phyloP scores from a whole-genome alignment of 1,284 basidiomycete genomes.

The Cronartium quercuum region DNA sequence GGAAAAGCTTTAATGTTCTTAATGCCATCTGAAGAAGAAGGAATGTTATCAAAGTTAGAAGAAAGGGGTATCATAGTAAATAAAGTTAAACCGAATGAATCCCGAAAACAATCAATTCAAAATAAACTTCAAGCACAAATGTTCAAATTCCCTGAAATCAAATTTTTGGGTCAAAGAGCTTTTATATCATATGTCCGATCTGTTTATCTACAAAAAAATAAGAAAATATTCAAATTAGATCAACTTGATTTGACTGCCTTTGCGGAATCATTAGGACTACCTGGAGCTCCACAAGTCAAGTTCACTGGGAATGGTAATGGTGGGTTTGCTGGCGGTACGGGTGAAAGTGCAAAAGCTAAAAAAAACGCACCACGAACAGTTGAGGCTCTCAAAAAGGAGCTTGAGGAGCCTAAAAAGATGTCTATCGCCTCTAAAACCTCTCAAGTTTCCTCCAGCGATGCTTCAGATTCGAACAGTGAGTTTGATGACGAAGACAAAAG shows the following conservation, averaged over 20 bases:
- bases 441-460: conserved; percentile 41
- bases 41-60: conserved; percentile 67
- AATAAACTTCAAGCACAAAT: conserved; percentile 86
- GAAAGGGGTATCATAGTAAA: conserved; percentile 69
- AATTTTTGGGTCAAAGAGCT: conserved; percentile 88
- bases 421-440: conserved; percentile 48
- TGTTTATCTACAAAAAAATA: conserved; percentile 87
- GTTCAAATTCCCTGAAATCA: conserved; percentile 94
- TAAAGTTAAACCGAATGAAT: conserved; percentile 82
- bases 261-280: conserved; percentile 82
- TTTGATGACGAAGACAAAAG: conserved; percentile 49
- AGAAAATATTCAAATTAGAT: conserved; percentile 78
- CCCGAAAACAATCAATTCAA: conserved; percentile 77
- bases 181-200: conserved; percentile 95
- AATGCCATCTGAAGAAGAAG: conserved; percentile 83
- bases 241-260: conserved; percentile 76
- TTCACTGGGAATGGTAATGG: conserved; percentile 63
- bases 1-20: conserved; percentile 81
- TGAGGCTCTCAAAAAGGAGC: conserved; percentile 21
- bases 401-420: conserved; percentile 21
- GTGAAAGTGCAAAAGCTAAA: conserved; percentile 45
- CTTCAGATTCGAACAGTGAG: conserved; percentile 45
- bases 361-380: conserved; percentile 46
- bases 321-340: conserved; percentile 41
- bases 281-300: conserved; percentile 93